Percentiles rank a stretch among this genome's conserved stretches.
These are phyloP conservation scores for Spergularia marina DNA, from an alignment of 148 eudicot species.

Conservation along the genomic window DNA sequence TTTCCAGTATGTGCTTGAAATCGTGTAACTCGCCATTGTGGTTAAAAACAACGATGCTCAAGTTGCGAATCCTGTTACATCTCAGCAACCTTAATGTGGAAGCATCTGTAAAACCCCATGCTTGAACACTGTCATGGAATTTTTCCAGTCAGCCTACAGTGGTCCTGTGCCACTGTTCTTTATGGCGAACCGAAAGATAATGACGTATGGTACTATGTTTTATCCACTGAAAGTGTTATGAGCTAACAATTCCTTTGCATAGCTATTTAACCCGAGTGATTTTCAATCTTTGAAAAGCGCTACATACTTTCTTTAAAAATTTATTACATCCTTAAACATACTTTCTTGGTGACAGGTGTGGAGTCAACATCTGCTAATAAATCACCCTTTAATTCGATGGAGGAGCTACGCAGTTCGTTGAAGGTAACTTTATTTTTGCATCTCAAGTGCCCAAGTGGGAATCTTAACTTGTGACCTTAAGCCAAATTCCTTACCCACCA, in stretches of 20 bases:
- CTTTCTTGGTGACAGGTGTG: constrained; percentile 40
- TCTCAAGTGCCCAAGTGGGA: not conserved
- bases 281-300: not conserved
- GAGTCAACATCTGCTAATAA: constrained; percentile 34
- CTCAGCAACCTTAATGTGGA: not conserved
- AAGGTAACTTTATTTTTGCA: constrained; percentile 39
- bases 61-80: not conserved
- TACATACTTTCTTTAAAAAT: not conserved
- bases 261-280: not conserved
- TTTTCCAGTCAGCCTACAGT: not conserved
- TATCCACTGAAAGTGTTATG: not conserved
- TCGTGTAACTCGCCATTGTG: not conserved
- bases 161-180: not conserved
- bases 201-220: not conserved
- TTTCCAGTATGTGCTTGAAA: not conserved
- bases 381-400: constrained; percentile 41
- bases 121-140: not conserved
- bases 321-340: not conserved
- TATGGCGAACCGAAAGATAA: not conserved
- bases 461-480: no score
- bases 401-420: constrained; percentile 64
- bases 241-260: not conserved
- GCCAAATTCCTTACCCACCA: no score
- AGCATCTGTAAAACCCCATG: not conserved
- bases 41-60: no score